Evolutionary conservation across 768 basidiomycete genomes (phyloP).

Genomic region (Clavulina sp.): DNA sequence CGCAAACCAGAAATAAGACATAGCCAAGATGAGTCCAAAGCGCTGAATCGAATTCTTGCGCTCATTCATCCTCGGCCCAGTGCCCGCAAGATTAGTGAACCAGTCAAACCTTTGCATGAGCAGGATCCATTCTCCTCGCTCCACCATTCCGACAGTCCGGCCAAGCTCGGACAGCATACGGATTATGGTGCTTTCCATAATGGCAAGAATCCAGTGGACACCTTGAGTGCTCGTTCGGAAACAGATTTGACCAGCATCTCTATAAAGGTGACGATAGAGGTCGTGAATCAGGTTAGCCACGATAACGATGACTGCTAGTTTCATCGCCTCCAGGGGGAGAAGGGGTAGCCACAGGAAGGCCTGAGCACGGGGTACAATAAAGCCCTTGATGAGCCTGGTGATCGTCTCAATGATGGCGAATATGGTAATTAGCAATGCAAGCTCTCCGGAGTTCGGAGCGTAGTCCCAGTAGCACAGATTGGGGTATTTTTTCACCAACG

Average conservation of each 20-base stretch:
- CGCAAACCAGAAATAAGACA: no score
- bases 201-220: conserved; percentile 25
- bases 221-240: conserved; percentile 21
- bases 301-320: conserved; percentile 18
- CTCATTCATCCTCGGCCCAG: background rate
- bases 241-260: conserved; percentile 22
- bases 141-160: conserved; percentile 27
- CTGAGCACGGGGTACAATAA: conserved; percentile 10
- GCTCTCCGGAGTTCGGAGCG: conserved; percentile 34
- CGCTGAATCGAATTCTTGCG: background rate
- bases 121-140: conserved; percentile 24
- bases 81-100: conserved; percentile 20
- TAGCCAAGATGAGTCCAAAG: background rate
- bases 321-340: conserved; percentile 9
- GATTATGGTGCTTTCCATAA: conserved; percentile 33
- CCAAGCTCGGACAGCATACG: conserved; percentile 35
- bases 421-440: conserved; percentile 15
- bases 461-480: conserved; percentile 28
- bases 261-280: conserved; percentile 29
- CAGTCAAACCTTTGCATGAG: conserved; percentile 36
- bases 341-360: background rate
- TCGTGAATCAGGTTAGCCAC: conserved; percentile 32
- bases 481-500: conserved; percentile 31
- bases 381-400: conserved; percentile 2
- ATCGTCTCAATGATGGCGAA: conserved; percentile 10